A percentile compares a stretch with the other conserved stretches of the same genome.
Conservation (phyloP, 345 rosid genomes). For the Citrus unshiu region DNA sequence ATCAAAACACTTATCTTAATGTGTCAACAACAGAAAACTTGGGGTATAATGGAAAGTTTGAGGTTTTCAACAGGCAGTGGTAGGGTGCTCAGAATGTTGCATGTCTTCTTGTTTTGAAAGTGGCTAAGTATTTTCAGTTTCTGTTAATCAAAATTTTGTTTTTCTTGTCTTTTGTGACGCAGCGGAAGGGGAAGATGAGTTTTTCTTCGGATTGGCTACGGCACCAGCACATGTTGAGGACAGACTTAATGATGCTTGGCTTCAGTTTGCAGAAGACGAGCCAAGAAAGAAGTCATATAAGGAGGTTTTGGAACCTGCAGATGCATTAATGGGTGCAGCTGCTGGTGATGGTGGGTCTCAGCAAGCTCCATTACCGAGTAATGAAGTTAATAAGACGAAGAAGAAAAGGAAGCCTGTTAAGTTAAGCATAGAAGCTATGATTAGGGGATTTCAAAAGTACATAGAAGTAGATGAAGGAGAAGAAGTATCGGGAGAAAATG, state of each 20-base stretch:
- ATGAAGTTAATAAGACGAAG: constrained; percentile 15
- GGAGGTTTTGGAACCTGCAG: constrained; percentile 33
- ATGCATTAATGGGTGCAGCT: constrained; percentile 43
- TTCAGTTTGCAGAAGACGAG: constrained; percentile 72
- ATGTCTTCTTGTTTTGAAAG: neutral
- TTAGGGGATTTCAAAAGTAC: constrained; percentile 66
- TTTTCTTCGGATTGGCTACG: constrained; percentile 97
- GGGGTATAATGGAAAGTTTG: too few species aligned
- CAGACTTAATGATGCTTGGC: constrained; percentile 89
- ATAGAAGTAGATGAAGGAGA: constrained; percentile 34
- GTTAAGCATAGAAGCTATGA: constrained; percentile 88
- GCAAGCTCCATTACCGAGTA: constrained; percentile 22
- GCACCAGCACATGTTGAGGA: constrained; percentile 98
- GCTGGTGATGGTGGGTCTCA: constrained; percentile 57
- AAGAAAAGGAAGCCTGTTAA: constrained; percentile 52
- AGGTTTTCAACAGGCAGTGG: too few species aligned
- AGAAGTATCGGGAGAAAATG: neutral
- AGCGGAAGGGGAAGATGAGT: constrained; percentile 45
- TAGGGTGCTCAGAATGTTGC: neutral
- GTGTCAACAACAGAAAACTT: too few species aligned
- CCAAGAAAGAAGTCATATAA: constrained; percentile 34
- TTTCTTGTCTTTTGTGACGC: neutral
- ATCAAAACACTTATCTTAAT: too few species aligned
- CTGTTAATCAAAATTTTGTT: neutral
- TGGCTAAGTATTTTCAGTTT: neutral